These are phyloP conservation scores for Tricholoma terreum DNA, from an alignment of 768 basidiomycete genomes.

Conservation along the genomic window DNA sequence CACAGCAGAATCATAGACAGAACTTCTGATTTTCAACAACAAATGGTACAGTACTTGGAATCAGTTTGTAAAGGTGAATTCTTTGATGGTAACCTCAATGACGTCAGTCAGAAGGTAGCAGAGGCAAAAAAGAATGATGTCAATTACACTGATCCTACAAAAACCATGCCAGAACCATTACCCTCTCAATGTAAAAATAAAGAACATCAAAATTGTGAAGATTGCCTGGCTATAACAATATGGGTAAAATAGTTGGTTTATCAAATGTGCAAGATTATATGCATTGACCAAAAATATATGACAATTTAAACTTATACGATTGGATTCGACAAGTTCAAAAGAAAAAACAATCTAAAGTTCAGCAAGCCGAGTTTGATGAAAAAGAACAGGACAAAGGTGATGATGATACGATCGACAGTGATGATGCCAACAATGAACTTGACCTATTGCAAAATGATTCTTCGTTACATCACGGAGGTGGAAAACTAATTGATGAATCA, in stretches of 20 bases:
- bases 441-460: neutral
- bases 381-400: no score
- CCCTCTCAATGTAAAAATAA: neutral
- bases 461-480: neutral
- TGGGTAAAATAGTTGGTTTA: no score
- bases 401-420: neutral
- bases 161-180: no score
- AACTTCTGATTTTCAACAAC: slow-evolving; percentile 1
- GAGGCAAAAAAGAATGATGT: no score
- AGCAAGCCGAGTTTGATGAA: neutral
- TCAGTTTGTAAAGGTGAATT: slow-evolving; percentile 2
- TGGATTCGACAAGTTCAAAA: slow-evolving; percentile 18
- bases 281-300: slow-evolving; percentile 17
- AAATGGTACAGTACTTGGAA: slow-evolving; percentile 3
- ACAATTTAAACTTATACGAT: slow-evolving; percentile 22
- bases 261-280: slow-evolving; percentile 33
- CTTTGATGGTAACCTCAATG: neutral
- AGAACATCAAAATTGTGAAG: neutral
- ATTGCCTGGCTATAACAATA: neutral
- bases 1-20: neutral
- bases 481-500: neutral
- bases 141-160: no score
- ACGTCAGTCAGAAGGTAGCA: no score
- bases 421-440: neutral
- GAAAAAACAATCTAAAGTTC: slow-evolving; percentile 5